These are phyloP conservation scores for Gonapodya prolifera DNA, from an alignment of 192 early-diverging fungal genomes.

Conservation along the genomic window DNA sequence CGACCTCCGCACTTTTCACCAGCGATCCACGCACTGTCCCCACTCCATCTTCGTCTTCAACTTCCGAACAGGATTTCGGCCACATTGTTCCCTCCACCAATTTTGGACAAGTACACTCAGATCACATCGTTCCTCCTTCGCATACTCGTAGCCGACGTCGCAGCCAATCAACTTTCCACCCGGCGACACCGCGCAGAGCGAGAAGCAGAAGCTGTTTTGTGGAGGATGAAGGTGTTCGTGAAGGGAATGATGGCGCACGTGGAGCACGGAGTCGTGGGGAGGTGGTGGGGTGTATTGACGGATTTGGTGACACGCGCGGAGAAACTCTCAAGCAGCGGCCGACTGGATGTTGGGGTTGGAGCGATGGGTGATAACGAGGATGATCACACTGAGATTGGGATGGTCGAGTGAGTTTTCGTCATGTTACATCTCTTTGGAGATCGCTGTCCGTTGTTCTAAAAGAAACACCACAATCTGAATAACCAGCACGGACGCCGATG, in stretches of 20 bases:
- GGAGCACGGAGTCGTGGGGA: not conserved
- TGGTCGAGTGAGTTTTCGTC: too few species aligned
- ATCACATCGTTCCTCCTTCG: not conserved
- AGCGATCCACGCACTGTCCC: not conserved
- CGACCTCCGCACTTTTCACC: not conserved
- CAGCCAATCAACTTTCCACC: not conserved
- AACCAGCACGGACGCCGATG: too few species aligned
- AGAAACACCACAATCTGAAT: too few species aligned
- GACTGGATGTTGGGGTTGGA: not conserved
- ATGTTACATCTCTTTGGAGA: too few species aligned
- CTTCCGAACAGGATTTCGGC: not conserved
- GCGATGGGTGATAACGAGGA: too few species aligned
- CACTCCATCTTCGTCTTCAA: not conserved
- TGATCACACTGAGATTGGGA: too few species aligned
- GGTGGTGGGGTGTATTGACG: not conserved
- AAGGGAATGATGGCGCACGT: not conserved
- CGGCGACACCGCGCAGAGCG: not conserved
- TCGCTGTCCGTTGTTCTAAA: too few species aligned
- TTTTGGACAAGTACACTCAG: not conserved
- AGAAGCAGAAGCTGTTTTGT: not conserved
- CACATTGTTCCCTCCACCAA: not conserved
- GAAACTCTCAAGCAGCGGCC: not conserved
- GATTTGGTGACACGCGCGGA: not conserved
- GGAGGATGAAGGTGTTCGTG: not conserved
- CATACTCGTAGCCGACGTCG: not conserved